phyloP scores from a whole-genome alignment of 2,329 filamentous ascomycete genomes.

The Tothia fuscella region DNA sequence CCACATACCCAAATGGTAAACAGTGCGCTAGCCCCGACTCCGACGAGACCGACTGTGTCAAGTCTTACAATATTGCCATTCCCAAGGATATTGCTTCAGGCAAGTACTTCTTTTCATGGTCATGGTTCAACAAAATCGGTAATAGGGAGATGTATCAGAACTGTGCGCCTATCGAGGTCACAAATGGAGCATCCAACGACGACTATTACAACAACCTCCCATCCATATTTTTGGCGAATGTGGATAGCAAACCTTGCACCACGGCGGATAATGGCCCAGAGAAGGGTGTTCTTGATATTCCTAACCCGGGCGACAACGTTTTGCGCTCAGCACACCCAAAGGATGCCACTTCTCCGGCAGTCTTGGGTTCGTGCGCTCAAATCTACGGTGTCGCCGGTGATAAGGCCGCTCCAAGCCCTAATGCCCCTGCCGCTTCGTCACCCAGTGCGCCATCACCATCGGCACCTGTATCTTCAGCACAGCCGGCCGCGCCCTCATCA shows the following conservation, averaged over 20 bases:
- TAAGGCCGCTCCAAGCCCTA: neutral
- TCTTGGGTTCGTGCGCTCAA: neutral
- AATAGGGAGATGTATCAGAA: constrained; percentile 98
- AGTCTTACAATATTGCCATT: constrained; percentile 58
- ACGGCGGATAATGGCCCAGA: too few species aligned
- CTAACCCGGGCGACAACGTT: constrained; percentile 41
- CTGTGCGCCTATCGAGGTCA: constrained; percentile 63
- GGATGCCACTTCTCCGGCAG: neutral
- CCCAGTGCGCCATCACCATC: neutral
- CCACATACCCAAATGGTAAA: neutral
- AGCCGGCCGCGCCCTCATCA: neutral
- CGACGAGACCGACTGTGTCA: constrained; percentile 32
- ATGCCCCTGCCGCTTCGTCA: neutral
- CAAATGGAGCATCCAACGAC: constrained; percentile 29
- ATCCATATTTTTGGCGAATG: constrained; percentile 58
- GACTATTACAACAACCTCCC: constrained; percentile 48
- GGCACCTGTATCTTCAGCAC: neutral
- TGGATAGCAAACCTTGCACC: constrained; percentile 39
- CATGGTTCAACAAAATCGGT: constrained; percentile 80
- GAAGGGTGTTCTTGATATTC: constrained; percentile 43
- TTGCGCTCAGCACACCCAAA: neutral
- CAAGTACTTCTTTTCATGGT: constrained; percentile 70
- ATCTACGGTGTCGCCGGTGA: neutral
- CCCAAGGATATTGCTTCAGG: constrained; percentile 63
- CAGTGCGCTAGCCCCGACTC: constrained; percentile 37